Evolutionary conservation across 2,329 filamentous ascomycete species (phyloP).

Genomic region (Parastagonospora nodorum): DNA sequence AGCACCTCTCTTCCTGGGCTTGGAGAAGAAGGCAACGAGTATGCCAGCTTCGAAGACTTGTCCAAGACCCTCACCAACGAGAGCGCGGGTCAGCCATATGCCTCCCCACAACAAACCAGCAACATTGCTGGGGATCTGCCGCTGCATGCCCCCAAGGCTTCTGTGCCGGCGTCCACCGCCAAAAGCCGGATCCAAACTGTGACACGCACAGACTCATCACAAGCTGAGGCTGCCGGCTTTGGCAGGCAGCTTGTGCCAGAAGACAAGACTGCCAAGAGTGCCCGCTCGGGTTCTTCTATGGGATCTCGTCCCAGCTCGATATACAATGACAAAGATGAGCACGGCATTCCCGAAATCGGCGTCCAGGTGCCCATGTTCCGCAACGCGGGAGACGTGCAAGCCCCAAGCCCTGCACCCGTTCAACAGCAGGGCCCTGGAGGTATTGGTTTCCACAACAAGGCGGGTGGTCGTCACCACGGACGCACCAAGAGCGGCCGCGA

Average conservation of each 20-base stretch:
- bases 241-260: slow-evolving; percentile 62
- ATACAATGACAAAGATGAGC: slow-evolving; percentile 68
- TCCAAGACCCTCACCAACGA: slow-evolving; percentile 40
- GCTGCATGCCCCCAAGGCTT: slow-evolving; percentile 87
- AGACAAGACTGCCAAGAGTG: slow-evolving; percentile 34
- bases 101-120: slow-evolving; percentile 72
- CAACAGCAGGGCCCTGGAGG: slow-evolving; percentile 45
- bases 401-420: slow-evolving; percentile 77
- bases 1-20: slow-evolving; percentile 84
- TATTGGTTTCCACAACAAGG: slow-evolving; percentile 60
- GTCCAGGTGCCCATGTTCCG: slow-evolving; percentile 92
- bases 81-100: slow-evolving; percentile 30
- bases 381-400: slow-evolving; percentile 92
- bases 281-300: slow-evolving; percentile 40
- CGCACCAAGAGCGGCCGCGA: slow-evolving; percentile 75
- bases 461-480: slow-evolving; percentile 58
- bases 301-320: slow-evolving; percentile 60
- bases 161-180: slow-evolving; percentile 77
- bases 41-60: slow-evolving; percentile 65
- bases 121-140: slow-evolving; percentile 81
- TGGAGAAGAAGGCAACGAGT: slow-evolving; percentile 89
- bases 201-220: slow-evolving; percentile 88
- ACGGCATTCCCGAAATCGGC: slow-evolving; percentile 91
- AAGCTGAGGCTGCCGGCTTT: slow-evolving; percentile 82
- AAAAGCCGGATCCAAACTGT: slow-evolving; percentile 82